Conservation (phyloP, 208 protist genomes). For the Phytomonas sp. region DNA sequence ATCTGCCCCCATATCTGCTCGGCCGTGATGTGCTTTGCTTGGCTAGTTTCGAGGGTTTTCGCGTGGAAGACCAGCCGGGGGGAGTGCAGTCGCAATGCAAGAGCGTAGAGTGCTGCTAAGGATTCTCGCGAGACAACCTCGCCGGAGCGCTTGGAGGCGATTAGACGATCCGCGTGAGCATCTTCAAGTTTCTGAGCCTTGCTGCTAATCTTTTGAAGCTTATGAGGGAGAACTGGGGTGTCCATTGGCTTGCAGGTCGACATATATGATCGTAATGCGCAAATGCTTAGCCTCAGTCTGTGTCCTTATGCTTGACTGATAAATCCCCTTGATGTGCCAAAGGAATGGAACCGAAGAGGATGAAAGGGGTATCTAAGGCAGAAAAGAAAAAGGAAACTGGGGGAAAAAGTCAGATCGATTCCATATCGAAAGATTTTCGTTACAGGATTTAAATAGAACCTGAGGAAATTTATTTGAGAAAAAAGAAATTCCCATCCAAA, state of each 20-base stretch:
- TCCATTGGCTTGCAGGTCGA: too few species aligned
- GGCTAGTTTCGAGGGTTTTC: slow-evolving; percentile 45
- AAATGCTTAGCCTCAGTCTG: too few species aligned
- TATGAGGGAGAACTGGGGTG: too few species aligned
- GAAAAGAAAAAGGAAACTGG: not conserved
- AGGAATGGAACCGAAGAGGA: not conserved
- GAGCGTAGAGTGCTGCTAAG: slow-evolving; percentile 59
- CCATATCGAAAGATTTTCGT: not conserved
- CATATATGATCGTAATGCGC: too few species aligned
- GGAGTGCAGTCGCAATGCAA: slow-evolving; percentile 76
- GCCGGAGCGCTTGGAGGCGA: slow-evolving; percentile 31
- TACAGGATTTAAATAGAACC: not conserved
- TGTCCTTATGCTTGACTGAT: too few species aligned
- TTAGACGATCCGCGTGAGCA: slow-evolving; percentile 30
- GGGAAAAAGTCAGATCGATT: not conserved
- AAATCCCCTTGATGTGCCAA: too few species aligned
- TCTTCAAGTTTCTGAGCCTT: slow-evolving; percentile 1
- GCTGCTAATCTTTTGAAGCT: too few species aligned
- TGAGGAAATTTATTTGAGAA: not conserved
- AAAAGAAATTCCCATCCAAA: not conserved
- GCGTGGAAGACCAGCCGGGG: slow-evolving; percentile 48
- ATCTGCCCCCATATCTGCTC: slow-evolving; percentile 88
- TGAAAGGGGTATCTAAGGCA: too few species aligned
- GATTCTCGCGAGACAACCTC: slow-evolving; percentile 37
- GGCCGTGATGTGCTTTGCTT: slow-evolving; percentile 51